Base-by-base conservation (phyloP, 2,329 filamentous ascomycete species). In the Paracorniculantispora psalliotae region DNA sequence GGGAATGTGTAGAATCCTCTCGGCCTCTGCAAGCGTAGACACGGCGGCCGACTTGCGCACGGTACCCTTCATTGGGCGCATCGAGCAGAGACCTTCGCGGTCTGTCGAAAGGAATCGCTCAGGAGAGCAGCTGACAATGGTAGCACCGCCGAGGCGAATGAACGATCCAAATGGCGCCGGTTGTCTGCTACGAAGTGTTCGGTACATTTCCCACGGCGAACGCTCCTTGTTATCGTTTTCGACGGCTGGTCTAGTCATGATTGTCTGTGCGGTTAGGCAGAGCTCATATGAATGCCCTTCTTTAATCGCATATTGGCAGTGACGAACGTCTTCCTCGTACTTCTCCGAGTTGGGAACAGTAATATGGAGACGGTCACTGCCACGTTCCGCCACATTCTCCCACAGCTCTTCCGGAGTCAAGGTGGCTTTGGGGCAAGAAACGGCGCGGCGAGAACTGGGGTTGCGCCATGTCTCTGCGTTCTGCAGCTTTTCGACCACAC, bases 31-130 rank as follows among this genome's bases (percentile, higher is more conserved):
- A n/a, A 89, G 78, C 0, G 88, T 94, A 39, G 88, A 70, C 0
- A 81, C 85, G 1, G 78, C 79, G 1, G 79, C 76, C 0, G 82
- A 83, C 67, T 96, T 96, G 66, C 87, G 87, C n/a, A 97, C 91
- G 0, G 93, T 97, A 50, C 93, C 93, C 77, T 97, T 97, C 85
- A 97, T 97, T 0, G 93, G 93, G 8, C 92, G 86, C 81, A 97
- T 94, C 62, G 89, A 85, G 69, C 87, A 90, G 44, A 77, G 72
- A 0, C 88, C 87, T 1, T 72, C 73, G 1, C 67, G 62, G 56
- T 73, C 69, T 65, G 78, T 76, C 49, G 83, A 84, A 17, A 97
- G 82, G 69, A 96, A 97, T 2, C 92, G 89, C 74, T 97, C 93
- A 0, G 93, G 93, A 4, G 91, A 96, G 67, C 88, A 90, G 72